These are phyloP conservation scores for Venturia nashicola DNA, from an alignment of 2,329 filamentous ascomycete genomes.

Conservation along the genomic window DNA sequence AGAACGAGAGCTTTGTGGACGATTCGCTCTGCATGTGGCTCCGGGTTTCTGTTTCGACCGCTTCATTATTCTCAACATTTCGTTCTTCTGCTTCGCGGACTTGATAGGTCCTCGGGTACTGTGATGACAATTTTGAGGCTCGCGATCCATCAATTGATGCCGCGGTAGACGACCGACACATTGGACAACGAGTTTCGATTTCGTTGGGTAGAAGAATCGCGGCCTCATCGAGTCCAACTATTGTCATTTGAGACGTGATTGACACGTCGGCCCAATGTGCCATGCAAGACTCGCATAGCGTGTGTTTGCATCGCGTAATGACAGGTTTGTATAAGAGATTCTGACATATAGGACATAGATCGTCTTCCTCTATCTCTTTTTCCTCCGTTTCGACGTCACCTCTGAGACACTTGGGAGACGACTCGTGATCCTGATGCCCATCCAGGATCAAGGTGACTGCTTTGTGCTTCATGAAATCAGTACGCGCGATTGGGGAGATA, in stretches of 20 bases:
- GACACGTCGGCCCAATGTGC: conserved; percentile 33
- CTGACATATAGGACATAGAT: conserved; percentile 34
- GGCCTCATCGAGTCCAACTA: conserved; percentile 24
- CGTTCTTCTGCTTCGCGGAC: conserved; percentile 25
- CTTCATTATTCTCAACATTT: conserved; percentile 15
- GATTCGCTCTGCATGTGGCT: no score
- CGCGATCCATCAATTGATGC: conserved; percentile 19
- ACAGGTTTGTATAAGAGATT: conserved; percentile 31
- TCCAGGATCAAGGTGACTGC: background rate
- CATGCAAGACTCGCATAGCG: conserved; percentile 34
- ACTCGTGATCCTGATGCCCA: background rate
- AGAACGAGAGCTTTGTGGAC: no score
- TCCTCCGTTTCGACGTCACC: background rate
- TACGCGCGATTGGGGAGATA: background rate
- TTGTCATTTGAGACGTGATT: conserved; percentile 24
- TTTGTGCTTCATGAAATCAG: background rate
- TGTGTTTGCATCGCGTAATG: conserved; percentile 29
- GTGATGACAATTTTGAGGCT: conserved; percentile 18
- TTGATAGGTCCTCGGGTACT: conserved; percentile 25
- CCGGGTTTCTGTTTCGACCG: conserved; percentile 19
- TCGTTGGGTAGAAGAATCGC: conserved; percentile 17
- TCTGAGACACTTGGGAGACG: background rate
- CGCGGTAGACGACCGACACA: conserved; percentile 31
- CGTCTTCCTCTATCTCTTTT: conserved; percentile 21
- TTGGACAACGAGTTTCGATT: conserved; percentile 31